Base-by-base conservation (phyloP, 495 filamentous ascomycete genomes). In the Aspergillus hancockii region DNA sequence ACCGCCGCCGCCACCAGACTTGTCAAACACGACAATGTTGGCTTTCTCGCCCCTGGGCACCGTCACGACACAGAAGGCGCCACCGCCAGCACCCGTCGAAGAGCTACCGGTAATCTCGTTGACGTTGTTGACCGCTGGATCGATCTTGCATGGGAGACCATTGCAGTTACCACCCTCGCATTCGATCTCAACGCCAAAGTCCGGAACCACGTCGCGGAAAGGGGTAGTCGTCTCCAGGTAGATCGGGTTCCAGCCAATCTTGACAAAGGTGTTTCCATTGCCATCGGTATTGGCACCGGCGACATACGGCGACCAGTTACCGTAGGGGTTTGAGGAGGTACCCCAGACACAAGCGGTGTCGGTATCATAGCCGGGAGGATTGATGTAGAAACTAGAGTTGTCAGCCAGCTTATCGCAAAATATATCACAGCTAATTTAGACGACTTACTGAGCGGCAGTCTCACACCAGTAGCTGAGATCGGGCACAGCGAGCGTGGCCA, bases 301-400 rank as follows among this genome's bases (percentile, higher is more conserved):
- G 58, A 91, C 90, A 64, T 87, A 94, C 1, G 90, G 88, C 49
- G 82, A 77, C 90, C 90, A 94, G 75, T 94, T 93, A 50, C 90
- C 90, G 57, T 84, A 72, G 0, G 89, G 83, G 63, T 88, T 81
- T 40, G 71, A 74, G 25, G 75, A 76, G 54, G 79, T 83, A 54
- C 90, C 87, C 90, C 90, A 93, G 34, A 88, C 68, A 63, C 90
- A 94, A 31, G 81, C 89, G 32, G 85, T 79, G 14, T 79, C 80
- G 16, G 77, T 63, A 18, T 69, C 63, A 50, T 86, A 72, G 65
- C 90, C 90, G 19, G 90, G 90, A 8, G 87, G 79, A 72, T 93
- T 93, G 79, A 92, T 83, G 64, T 93, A 93, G 74, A 81, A 91
- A 62, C 88, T 90, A 30, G 16, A 1, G 49, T 65, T n/a, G 38